Percentiles rank a stretch among this genome's conserved stretches.
These are phyloP conservation scores for Scorias spongiosa DNA, from an alignment of 2,329 filamentous ascomycete species.

Conservation along the genomic window DNA sequence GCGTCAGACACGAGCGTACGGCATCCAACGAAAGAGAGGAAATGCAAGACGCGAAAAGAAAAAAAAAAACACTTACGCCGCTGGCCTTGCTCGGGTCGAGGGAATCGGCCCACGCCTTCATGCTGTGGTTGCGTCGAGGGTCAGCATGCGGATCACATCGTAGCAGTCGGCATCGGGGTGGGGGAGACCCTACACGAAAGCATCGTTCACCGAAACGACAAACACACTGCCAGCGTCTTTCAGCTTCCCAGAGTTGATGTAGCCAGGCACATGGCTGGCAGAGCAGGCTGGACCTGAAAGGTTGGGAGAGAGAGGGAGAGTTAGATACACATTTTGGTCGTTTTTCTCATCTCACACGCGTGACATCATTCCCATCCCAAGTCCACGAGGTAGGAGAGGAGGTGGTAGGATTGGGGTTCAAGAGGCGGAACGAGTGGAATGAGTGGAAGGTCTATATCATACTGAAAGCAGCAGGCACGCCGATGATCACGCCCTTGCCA, in stretches of 20 bases:
- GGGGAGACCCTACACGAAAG: slow-evolving; percentile 55
- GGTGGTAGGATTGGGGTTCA: no score
- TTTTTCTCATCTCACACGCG: not conserved
- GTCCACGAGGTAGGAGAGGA: no score
- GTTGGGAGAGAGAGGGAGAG: not conserved
- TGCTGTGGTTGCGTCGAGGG: slow-evolving; percentile 35
- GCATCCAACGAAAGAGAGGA: not conserved
- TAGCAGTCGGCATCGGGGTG: not conserved
- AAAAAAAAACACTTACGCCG: slow-evolving; percentile 44
- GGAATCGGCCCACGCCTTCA: slow-evolving; percentile 73
- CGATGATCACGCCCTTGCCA: slow-evolving; percentile 68
- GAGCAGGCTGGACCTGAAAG: slow-evolving; percentile 43
- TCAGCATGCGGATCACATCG: not conserved
- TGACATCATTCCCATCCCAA: no score
- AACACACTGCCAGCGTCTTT: slow-evolving; percentile 73
- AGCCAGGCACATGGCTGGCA: slow-evolving; percentile 65
- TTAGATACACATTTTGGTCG: not conserved
- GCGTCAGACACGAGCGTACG: not conserved
- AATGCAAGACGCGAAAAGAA: no score
- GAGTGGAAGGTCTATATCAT: slow-evolving; percentile 3
- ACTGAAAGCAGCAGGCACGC: slow-evolving; percentile 48
- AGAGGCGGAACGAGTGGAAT: no score
- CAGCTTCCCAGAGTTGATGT: slow-evolving; percentile 64
- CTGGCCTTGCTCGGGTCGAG: slow-evolving; percentile 62
- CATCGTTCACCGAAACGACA: slow-evolving; percentile 84